Evolutionary conservation across 163 green algal genomes (phyloP), one percentile per base, ranked within the genome.

Genomic region (Chloromonas sp.): DNA sequence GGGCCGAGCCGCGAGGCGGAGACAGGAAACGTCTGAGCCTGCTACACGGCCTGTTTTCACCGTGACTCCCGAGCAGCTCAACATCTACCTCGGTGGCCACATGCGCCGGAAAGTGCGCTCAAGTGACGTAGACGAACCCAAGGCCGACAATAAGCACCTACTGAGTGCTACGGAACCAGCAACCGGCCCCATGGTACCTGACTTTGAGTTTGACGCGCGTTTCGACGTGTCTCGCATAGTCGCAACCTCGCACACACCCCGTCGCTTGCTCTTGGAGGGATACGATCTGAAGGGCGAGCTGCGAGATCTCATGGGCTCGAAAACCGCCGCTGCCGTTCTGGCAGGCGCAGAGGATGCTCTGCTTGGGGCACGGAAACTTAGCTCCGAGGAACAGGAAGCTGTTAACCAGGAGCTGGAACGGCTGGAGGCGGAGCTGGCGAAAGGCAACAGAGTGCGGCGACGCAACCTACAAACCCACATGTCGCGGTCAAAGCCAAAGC

Each of bases 1-100:
- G 36, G 36, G 36, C 36, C 36, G 36, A 36, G 36, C 36, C 36
- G 36, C 36, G 36, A 36, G 36, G 36, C 36, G 36, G 36, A 36
- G 36, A 36, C 36, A 36, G 36, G 36, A 36, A 36, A 36, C 36
- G 36, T 36, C 36, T 36, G 36, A 36, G 36, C 36, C 36, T 36
- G 36, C 36, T 36, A 36, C 36, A 36, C 36, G 36, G 36, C 36
- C 36, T 36, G 36, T 36, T 36, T 89, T 86, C 81, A 60, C 36
- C 1, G 84, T 87, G 58, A 89, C 86, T 1, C 1, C 84, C 0
- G 82, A 87, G 15, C 84, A 89, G 84, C 84, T 89, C 70, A 89
- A 86, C 70, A 86, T 89, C 70, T 89, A 86, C 71, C 83, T 89
- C 77, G 86, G 84, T 0, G 84, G 81, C 0, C 84, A 89, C 76